Conservation (phyloP, 2,329 filamentous ascomycete species). For the Aspergillus fumigatus region DNA sequence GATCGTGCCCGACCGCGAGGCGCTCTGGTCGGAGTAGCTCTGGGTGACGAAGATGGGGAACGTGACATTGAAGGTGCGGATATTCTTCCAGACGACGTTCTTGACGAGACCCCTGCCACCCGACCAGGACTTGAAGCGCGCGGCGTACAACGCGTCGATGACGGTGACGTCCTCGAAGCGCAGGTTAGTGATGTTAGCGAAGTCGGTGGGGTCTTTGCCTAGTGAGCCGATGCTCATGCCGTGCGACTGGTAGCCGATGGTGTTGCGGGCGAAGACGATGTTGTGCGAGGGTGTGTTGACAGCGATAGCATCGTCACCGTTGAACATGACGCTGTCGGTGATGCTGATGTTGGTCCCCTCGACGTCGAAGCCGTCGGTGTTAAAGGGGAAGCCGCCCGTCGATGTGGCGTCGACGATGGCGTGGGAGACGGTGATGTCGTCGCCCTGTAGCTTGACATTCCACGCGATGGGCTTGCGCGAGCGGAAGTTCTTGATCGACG, state of each 20-base stretch:
- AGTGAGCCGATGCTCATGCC: slow-evolving; percentile 44
- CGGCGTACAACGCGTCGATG: slow-evolving; percentile 38
- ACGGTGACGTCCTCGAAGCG: slow-evolving; percentile 42
- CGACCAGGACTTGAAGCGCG: slow-evolving; percentile 44
- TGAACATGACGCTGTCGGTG: slow-evolving; percentile 33
- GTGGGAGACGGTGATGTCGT: slow-evolving; percentile 39
- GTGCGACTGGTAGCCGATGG: slow-evolving; percentile 43
- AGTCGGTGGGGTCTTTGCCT: slow-evolving; percentile 32
- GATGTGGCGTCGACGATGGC: slow-evolving; percentile 39
- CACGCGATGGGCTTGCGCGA: slow-evolving; percentile 43
- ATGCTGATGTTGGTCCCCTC: slow-evolving; percentile 26
- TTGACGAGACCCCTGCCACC: slow-evolving; percentile 41
- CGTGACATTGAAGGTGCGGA: slow-evolving; percentile 41
- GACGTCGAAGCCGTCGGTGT: slow-evolving; percentile 35
- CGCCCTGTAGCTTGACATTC: slow-evolving; percentile 38
- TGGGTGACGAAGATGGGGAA: slow-evolving; percentile 47
- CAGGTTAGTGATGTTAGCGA: slow-evolving; percentile 41
- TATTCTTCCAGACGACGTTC: slow-evolving; percentile 44
- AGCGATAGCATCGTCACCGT: slow-evolving; percentile 44
- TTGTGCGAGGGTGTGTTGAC: slow-evolving; percentile 36
- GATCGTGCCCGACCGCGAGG: slow-evolving; percentile 21
- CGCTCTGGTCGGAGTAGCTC: slow-evolving; percentile 42
- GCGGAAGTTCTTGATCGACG: slow-evolving; percentile 38
- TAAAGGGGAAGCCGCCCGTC: slow-evolving; percentile 39
- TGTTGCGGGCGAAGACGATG: slow-evolving; percentile 36